Conservation (phyloP, 495 filamentous ascomycete genomes). For the Penicillium odoratum region DNA sequence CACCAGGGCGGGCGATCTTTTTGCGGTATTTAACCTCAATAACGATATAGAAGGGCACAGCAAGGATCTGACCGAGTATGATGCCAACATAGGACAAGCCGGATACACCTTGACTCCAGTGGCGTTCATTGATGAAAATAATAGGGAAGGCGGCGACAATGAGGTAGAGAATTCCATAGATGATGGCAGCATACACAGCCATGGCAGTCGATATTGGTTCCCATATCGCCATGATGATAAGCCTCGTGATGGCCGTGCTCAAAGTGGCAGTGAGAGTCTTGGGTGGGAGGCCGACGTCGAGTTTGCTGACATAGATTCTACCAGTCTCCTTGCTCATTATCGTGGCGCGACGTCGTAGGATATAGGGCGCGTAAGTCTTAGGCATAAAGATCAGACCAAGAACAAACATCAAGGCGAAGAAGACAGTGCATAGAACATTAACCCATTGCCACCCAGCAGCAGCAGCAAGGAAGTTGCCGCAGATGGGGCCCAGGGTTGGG, state of each 20-base stretch:
- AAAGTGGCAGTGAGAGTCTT: constrained; percentile 15
- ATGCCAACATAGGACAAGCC: constrained; percentile 71
- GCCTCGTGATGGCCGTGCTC: constrained; percentile 26
- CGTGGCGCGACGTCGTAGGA: constrained; percentile 40
- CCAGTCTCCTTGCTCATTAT: constrained; percentile 43
- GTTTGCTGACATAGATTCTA: constrained; percentile 34
- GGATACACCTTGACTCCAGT: constrained; percentile 61
- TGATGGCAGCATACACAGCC: constrained; percentile 62
- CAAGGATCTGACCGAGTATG: constrained; percentile 66
- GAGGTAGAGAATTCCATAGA: constrained; percentile 70
- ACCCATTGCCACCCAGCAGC: constrained; percentile 58
- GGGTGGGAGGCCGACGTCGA: constrained; percentile 11
- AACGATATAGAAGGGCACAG: constrained; percentile 38
- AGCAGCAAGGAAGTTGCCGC: constrained; percentile 51
- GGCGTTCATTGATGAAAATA: constrained; percentile 65
- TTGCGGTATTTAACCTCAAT: constrained; percentile 19
- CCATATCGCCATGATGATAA: constrained; percentile 27
- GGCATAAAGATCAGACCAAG: constrained; percentile 40
- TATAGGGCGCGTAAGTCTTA: constrained; percentile 50
- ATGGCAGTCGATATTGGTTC: constrained; percentile 55
- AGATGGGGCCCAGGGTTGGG: constrained; percentile 51
- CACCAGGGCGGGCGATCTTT: constrained; percentile 9
- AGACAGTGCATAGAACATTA: constrained; percentile 42
- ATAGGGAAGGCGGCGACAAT: constrained; percentile 74
- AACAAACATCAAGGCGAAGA: constrained; percentile 42